These are phyloP conservation scores for Suillus variegatus DNA, from an alignment of 768 basidiomycete genomes.

Conservation along the genomic window DNA sequence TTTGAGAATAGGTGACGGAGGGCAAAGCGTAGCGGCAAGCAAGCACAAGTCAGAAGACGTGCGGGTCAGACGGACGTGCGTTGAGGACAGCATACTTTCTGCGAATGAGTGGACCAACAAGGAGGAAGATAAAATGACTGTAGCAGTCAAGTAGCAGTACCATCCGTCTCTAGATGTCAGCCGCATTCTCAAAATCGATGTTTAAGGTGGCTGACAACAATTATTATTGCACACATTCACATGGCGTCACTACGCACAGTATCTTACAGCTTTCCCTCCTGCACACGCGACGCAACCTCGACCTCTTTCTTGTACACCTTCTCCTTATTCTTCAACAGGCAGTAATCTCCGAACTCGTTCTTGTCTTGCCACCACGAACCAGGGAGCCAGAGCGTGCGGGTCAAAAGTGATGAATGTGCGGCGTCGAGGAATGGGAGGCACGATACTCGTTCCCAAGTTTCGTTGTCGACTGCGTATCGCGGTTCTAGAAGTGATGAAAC, in stretches of 20 bases:
- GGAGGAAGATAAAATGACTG: background rate
- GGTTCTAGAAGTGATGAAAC: slow-evolving; percentile 62
- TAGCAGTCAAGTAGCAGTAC: slow-evolving; percentile 16
- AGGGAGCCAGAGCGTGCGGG: slow-evolving; percentile 82
- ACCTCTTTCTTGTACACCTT: slow-evolving; percentile 28
- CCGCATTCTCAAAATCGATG: background rate
- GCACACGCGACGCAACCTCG: slow-evolving; percentile 13
- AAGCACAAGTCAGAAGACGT: slow-evolving; percentile 44
- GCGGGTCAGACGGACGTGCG: slow-evolving; percentile 33
- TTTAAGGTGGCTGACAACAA: background rate
- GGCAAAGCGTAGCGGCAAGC: slow-evolving; percentile 36
- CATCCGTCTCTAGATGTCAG: slow-evolving; percentile 5
- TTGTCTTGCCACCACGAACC: slow-evolving; percentile 61
- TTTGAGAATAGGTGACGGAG: slow-evolving; percentile 48
- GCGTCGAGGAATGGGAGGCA: slow-evolving; percentile 88
- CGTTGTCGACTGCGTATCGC: slow-evolving; percentile 67
- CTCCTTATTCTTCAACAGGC: slow-evolving; percentile 70
- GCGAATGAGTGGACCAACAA: background rate
- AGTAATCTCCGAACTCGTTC: slow-evolving; percentile 90
- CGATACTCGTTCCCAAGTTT: slow-evolving; percentile 78
- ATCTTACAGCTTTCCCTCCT: slow-evolving; percentile 9
- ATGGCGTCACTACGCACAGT: slow-evolving; percentile 3
- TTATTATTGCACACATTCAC: background rate
- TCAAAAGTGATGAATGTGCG: slow-evolving; percentile 66
- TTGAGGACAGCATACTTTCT: slow-evolving; percentile 8